Evolutionary conservation across 2,329 filamentous ascomycete species (phyloP).

Genomic region (Pyrenophora tritici-repentis): DNA sequence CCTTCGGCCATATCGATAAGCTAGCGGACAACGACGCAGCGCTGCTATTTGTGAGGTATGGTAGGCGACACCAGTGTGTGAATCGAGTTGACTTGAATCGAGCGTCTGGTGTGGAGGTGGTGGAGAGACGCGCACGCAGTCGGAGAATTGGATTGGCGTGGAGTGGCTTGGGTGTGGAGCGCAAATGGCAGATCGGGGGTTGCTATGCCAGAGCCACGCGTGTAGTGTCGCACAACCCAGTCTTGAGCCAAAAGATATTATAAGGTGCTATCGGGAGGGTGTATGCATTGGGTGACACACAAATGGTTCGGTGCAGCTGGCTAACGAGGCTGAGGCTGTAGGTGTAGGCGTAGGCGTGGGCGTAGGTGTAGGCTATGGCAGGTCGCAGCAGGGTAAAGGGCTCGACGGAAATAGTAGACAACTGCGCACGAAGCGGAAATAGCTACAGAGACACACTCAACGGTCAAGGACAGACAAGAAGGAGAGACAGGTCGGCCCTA

Average conservation of each 20-base stretch:
- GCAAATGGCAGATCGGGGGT: neutral
- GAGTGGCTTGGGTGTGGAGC: neutral
- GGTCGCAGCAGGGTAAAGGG: neutral
- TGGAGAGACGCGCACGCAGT: neutral
- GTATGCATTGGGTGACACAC: conserved; percentile 1
- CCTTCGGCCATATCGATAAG: conserved; percentile 42
- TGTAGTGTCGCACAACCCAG: conserved; percentile 4
- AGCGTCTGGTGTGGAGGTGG: neutral
- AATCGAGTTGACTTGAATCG: neutral
- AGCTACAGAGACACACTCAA: neutral
- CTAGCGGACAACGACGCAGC: conserved; percentile 23
- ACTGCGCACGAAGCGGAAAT: neutral
- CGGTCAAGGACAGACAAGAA: conserved; percentile 17
- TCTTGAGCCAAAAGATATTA: conserved; percentile 2
- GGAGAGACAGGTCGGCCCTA: conserved; percentile 8
- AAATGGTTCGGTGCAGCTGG: neutral
- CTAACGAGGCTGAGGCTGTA: neutral
- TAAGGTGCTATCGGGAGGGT: neutral
- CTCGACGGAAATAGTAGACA: neutral
- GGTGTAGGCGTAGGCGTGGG: neutral
- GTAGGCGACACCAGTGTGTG: conserved; percentile 15
- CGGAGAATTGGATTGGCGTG: neutral
- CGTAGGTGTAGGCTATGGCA: neutral
- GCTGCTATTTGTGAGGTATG: conserved; percentile 11
- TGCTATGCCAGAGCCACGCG: neutral